phyloP scores from a whole-genome alignment of 495 filamentous ascomycete species.

The Podospora comata region DNA sequence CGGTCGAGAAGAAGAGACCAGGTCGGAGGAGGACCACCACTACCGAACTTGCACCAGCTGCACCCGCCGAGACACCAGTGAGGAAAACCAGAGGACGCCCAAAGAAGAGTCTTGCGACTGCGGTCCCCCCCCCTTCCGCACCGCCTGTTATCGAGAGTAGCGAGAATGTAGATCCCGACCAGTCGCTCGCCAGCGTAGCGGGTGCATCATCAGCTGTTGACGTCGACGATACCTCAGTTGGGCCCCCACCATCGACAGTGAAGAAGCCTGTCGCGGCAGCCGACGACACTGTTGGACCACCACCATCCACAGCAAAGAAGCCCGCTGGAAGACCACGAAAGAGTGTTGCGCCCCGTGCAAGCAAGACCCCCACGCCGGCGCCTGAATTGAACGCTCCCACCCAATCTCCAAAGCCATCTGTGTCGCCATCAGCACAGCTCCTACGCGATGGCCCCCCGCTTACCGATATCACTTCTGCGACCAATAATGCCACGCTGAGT shows the following conservation, averaged over 20 bases:
- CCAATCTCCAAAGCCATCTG: conserved; percentile 43
- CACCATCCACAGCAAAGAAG: conserved; percentile 57
- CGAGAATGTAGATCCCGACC: conserved; percentile 54
- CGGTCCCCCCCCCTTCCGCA: conserved; percentile 11
- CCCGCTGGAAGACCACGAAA: conserved; percentile 64
- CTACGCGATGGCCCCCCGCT: conserved; percentile 65
- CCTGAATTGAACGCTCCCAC: conserved; percentile 41
- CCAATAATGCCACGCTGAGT: conserved; percentile 49
- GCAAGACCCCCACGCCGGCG: conserved; percentile 48
- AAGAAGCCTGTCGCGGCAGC: conserved; percentile 52
- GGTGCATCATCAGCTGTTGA: conserved; percentile 33
- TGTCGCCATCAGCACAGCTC: conserved; percentile 43
- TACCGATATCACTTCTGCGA: conserved; percentile 72
- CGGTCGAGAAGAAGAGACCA: conserved; percentile 43
- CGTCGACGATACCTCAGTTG: conserved; percentile 31
- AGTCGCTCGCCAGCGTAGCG: conserved; percentile 49
- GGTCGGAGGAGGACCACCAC: conserved; percentile 55
- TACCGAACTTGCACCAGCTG: conserved; percentile 30
- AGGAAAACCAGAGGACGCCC: conserved; percentile 32
- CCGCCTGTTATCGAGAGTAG: conserved; percentile 52
- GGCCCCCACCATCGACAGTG: conserved; percentile 43
- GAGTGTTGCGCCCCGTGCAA: conserved; percentile 57
- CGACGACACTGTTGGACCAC: conserved; percentile 1
- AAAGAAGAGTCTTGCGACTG: conserved; percentile 32
- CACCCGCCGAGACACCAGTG: conserved; percentile 11